Conservation (phyloP, 331 rosid genomes). For the Dryas integrifolia region DNA sequence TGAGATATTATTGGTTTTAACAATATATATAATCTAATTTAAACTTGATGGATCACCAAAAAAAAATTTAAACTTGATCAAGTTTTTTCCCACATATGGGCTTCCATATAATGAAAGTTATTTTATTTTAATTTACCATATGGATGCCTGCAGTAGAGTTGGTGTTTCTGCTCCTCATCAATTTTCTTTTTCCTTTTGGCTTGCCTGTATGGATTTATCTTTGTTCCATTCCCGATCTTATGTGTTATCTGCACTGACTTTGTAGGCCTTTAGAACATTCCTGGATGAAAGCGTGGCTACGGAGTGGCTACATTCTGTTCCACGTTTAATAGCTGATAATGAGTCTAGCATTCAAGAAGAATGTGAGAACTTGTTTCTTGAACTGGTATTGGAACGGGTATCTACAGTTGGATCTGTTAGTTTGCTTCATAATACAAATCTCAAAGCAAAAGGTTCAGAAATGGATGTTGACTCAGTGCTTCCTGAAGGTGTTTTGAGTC, state of each 20-base stretch:
- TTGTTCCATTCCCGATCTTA: constrained; percentile 18
- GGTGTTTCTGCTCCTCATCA: not conserved
- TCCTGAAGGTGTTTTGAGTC: constrained; percentile 54
- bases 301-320: constrained; percentile 93
- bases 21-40: not conserved
- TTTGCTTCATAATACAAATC: constrained; percentile 28
- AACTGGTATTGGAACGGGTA: constrained; percentile 75
- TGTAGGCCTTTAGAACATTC: constrained; percentile 73
- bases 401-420: constrained; percentile 40
- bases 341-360: constrained; percentile 96
- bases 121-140: no score
- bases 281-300: constrained; percentile 59
- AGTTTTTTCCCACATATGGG: not conserved
- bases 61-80: not conserved
- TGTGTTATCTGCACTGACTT: constrained; percentile 12
- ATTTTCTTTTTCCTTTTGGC: constrained; percentile 3
- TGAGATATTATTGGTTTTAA: constrained; percentile 2
- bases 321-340: constrained; percentile 69
- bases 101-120: not conserved
- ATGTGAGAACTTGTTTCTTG: constrained; percentile 78
- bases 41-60: not conserved
- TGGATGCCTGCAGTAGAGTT: not conserved
- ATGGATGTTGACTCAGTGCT: constrained; percentile 44
- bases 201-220: not conserved
- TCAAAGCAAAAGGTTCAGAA: constrained; percentile 33